Evolutionary conservation across 768 basidiomycete genomes (phyloP).

Genomic region (Lyophyllum decastes): DNA sequence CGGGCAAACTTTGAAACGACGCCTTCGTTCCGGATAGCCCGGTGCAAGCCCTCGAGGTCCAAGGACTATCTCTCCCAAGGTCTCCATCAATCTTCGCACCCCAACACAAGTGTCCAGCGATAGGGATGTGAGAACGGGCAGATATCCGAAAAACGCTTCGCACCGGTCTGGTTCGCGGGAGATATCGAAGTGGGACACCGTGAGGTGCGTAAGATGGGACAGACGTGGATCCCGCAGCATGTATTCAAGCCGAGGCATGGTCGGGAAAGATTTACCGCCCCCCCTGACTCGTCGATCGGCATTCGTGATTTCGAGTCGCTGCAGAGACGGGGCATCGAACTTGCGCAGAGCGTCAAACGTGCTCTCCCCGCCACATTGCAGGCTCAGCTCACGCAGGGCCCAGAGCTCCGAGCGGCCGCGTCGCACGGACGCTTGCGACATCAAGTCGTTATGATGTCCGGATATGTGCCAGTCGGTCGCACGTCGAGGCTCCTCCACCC

Average conservation of each 20-base stretch:
- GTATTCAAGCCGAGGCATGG: conserved; percentile 48
- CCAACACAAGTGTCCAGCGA: conserved; percentile 49
- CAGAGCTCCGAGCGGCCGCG: background rate
- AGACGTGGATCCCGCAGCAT: conserved; percentile 61
- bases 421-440: background rate
- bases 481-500: background rate
- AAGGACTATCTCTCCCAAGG: conserved; percentile 38
- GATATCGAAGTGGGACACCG: conserved; percentile 48
- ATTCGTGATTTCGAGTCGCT: conserved; percentile 46
- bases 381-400: background rate
- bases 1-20: conserved; percentile 50
- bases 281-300: conserved; percentile 26
- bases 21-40: conserved; percentile 16
- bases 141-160: conserved; percentile 49
- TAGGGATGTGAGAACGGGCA: conserved; percentile 48
- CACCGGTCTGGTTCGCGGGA: conserved; percentile 34
- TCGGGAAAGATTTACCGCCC: conserved; percentile 23
- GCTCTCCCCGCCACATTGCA: background rate
- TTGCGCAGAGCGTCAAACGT: background rate
- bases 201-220: conserved; percentile 49
- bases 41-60: conserved; percentile 17
- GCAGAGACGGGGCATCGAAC: conserved; percentile 31
- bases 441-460: background rate
- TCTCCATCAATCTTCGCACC: conserved; percentile 38
- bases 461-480: background rate